These are phyloP conservation scores for Aspergillus indologenus DNA, from an alignment of 495 filamentous ascomycete genomes.

Conservation along the genomic window DNA sequence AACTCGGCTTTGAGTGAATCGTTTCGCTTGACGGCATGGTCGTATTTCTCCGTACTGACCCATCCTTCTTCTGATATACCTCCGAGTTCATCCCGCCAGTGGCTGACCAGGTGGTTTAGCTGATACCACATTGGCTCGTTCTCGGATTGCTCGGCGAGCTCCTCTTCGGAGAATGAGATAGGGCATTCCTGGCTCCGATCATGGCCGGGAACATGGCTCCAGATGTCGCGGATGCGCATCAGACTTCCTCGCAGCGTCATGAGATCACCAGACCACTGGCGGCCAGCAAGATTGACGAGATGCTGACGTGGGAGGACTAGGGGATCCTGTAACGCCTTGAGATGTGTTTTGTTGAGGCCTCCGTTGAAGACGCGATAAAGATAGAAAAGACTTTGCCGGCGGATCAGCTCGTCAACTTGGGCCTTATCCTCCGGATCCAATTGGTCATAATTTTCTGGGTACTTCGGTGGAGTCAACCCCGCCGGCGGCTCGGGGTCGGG, in stretches of 20 bases:
- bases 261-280: conserved; percentile 7
- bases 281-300: conserved; percentile 5
- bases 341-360: conserved; percentile 8
- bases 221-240: neutral
- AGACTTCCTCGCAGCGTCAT: conserved; percentile 6
- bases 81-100: conserved; percentile 4
- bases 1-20: too few relatives aligned
- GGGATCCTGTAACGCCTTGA: conserved; percentile 5
- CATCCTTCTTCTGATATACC: conserved; percentile 5
- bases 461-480: conserved; percentile 16
- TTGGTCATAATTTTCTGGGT: conserved; percentile 6
- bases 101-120: neutral
- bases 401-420: conserved; percentile 7
- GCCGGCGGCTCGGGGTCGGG: conserved; percentile 16
- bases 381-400: conserved; percentile 4
- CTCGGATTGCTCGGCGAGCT: neutral
- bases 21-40: too few relatives aligned
- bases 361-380: conserved; percentile 7
- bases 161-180: neutral
- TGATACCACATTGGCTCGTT: conserved; percentile 1
- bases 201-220: neutral
- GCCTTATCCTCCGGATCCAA: conserved; percentile 2
- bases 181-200: neutral
- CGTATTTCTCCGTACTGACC: conserved; percentile 4
- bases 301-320: neutral